Evolutionary conservation across 1,139 yeast species (phyloP), one percentile per base, ranked within the genome.

Genomic region (Nakaseomyces kungkrabaensis): DNA sequence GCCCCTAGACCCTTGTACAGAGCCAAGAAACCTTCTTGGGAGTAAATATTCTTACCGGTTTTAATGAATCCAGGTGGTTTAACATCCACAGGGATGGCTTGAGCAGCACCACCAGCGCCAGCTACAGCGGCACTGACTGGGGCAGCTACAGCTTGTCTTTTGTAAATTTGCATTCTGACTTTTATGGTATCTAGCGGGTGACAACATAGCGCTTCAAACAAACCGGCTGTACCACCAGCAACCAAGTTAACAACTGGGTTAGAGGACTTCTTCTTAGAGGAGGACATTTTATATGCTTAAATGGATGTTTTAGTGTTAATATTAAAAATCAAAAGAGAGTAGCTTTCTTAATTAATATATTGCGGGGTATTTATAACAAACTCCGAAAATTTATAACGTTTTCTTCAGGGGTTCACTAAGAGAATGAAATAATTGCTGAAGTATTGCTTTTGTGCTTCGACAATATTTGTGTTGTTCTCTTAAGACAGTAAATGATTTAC

Each of bases 211-310:
- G 97, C 98, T 72, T 92, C 98, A 67, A 89, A 87, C 55, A 90
- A 76, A 54, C 98, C 98, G 22, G 98, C 98, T 11, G 94, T 83
- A 63, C 98, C 98, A 59, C 98, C 98, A 45, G 97, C 95, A 50
- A 89, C 75, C 62, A 90, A 77, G 68, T 89, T 96, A 54, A 86
- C 78, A 40, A 84, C 80, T 45, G 82, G 76, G 57, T 62, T 57
- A 25, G 71, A 65, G 11, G 68, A 58, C 50, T 62, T 65, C 52
- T 65, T 64, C 52, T 64, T 61, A 43, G 58, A 56, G 11, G 60
- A 55, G 56, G 43, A 38, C 43, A 38, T 38, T 38, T 29, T 29
- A 29, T 29, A 29, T 29, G 31, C 3, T 29, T 29, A 29, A 27
- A 29, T 7, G 6, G 6, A 7, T 29, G 31, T 29, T 29, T 3